Evolutionary conservation across 768 basidiomycete species (phyloP).

Genomic region (Lentinula detonsa): DNA sequence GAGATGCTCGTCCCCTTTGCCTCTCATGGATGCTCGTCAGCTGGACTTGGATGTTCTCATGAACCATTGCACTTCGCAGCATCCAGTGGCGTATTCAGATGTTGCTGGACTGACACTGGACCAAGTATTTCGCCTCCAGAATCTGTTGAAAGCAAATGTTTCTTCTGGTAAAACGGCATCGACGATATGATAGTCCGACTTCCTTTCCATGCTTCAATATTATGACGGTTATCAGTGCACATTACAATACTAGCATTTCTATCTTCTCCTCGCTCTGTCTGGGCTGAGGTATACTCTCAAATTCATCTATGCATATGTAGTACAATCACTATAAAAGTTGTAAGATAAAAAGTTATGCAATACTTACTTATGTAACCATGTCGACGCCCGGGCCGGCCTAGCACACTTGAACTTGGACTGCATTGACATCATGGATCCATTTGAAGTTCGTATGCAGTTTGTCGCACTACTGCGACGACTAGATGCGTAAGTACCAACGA

Average conservation of each 20-base stretch:
- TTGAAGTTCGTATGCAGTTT: constrained; percentile 74
- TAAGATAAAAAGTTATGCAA: too few species aligned
- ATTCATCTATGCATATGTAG: too few species aligned
- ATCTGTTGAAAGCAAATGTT: background rate
- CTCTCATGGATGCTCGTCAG: background rate
- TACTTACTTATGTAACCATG: too few species aligned
- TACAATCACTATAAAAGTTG: too few species aligned
- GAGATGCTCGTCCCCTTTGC: background rate
- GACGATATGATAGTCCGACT: background rate
- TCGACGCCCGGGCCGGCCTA: too few species aligned
- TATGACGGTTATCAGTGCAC: too few species aligned
- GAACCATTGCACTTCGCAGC: constrained; percentile 4
- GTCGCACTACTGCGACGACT: constrained; percentile 53
- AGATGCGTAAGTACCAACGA: constrained; percentile 49
- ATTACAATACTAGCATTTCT: too few species aligned
- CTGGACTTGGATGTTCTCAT: constrained; percentile 3
- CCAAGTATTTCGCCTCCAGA: constrained; percentile 2
- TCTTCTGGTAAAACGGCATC: background rate
- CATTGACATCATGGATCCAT: constrained; percentile 45
- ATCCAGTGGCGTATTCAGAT: constrained; percentile 1
- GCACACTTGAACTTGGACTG: too few species aligned
- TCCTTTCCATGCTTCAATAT: background rate
- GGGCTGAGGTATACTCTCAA: too few species aligned
- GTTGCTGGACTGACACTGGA: background rate
- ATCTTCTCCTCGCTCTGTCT: too few species aligned